These are phyloP conservation scores for Rutidosis leptorrhynchoides DNA, from an alignment of 129 eudicot genomes.

Conservation along the genomic window DNA sequence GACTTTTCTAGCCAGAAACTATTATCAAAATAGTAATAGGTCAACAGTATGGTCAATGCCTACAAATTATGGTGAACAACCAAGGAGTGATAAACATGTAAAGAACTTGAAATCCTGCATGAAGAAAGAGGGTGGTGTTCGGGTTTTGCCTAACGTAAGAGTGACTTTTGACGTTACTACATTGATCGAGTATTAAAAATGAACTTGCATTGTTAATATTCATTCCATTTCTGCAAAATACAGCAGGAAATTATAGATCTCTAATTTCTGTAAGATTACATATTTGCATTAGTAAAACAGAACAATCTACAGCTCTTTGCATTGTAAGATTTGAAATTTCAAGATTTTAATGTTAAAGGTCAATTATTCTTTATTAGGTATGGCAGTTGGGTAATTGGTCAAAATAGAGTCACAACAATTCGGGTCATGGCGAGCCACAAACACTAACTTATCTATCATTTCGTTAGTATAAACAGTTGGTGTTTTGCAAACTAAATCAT, in stretches of 20 bases:
- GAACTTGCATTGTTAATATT: conserved; percentile 4
- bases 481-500: too few relatives aligned
- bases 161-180: conserved; percentile 45
- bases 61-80: conserved; percentile 4
- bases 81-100: neutral
- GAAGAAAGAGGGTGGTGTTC: conserved; percentile 40
- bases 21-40: conserved; percentile 18
- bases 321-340: neutral
- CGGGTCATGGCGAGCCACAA: neutral
- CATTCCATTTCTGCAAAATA: conserved; percentile 15
- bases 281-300: conserved; percentile 7
- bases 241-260: conserved; percentile 6
- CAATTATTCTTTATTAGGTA: neutral
- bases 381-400: neutral
- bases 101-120: conserved; percentile 45
- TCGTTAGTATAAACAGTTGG: too few relatives aligned
- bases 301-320: conserved; percentile 4
- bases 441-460: too few relatives aligned
- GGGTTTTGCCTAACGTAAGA: conserved; percentile 28
- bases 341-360: neutral
- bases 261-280: conserved; percentile 13
- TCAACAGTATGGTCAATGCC: conserved; percentile 20
- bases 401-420: neutral
- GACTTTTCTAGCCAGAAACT: conserved; percentile 29
- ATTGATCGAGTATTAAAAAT: conserved; percentile 18